Evolutionary conservation across 2,329 filamentous ascomycete species (phyloP).

Genomic region (Fusarium burgessii): DNA sequence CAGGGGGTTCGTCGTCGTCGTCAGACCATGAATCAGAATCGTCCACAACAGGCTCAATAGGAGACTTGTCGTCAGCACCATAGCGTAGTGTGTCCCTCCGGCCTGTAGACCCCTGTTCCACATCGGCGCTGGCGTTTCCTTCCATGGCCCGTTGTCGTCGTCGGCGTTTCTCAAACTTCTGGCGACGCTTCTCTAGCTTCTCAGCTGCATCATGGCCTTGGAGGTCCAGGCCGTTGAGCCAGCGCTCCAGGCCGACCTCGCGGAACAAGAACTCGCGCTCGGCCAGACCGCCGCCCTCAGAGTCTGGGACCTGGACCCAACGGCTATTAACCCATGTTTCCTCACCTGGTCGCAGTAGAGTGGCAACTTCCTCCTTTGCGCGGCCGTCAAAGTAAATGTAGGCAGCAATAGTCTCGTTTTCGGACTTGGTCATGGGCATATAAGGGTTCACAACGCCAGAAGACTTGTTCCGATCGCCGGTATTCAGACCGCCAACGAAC

Average conservation of each 20-base stretch:
- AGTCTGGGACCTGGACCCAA: constrained; percentile 94
- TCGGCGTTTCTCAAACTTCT: constrained; percentile 79
- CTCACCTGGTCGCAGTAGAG: constrained; percentile 88
- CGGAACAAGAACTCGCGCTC: constrained; percentile 98
- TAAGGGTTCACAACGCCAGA: constrained; percentile 80
- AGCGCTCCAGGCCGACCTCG: constrained; percentile 94
- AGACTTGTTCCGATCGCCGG: constrained; percentile 62
- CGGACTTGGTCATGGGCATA: constrained; percentile 89
- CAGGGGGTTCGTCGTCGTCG: constrained; percentile 88
- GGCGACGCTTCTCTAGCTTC: constrained; percentile 87
- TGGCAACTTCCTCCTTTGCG: constrained; percentile 96
- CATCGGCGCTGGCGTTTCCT: constrained; percentile 49
- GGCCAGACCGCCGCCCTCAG: constrained; percentile 92
- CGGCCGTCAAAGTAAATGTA: constrained; percentile 99
- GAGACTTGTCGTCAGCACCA: constrained; percentile 79
- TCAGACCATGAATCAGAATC: constrained; percentile 82
- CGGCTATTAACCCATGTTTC: constrained; percentile 99
- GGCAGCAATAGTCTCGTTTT: constrained; percentile 96
- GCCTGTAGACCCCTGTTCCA: constrained; percentile 58
- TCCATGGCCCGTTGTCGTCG: constrained; percentile 69
- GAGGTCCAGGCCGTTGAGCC: constrained; percentile 96
- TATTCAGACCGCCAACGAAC: constrained; percentile 77
- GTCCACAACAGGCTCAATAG: constrained; percentile 75
- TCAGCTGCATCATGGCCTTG: constrained; percentile 91
- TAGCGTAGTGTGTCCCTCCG: constrained; percentile 77